These are phyloP conservation scores for Purshia tridentata DNA, from an alignment of 306 rosid genomes.

Conservation along the genomic window DNA sequence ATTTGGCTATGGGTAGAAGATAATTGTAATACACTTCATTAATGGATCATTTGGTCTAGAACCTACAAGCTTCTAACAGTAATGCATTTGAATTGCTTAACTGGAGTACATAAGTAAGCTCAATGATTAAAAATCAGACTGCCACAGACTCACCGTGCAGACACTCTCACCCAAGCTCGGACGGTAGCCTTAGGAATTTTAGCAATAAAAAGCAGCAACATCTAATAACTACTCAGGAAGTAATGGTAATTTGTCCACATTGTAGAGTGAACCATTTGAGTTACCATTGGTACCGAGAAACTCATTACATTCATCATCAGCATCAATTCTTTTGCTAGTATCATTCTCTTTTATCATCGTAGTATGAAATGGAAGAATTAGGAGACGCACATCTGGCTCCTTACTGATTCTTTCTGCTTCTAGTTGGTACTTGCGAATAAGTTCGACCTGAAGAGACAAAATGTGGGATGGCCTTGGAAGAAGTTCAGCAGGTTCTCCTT, in stretches of 20 bases:
- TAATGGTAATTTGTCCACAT: slow-evolving; percentile 61
- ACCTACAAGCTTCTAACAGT: too few relatives aligned
- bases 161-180: not conserved
- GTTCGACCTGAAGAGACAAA: slow-evolving; percentile 61
- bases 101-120: too few relatives aligned
- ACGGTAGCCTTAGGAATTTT: not conserved
- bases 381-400: slow-evolving; percentile 45
- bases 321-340: slow-evolving; percentile 21
- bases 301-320: slow-evolving; percentile 43
- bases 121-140: not conserved
- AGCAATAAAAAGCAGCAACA: slow-evolving; percentile 1
- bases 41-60: too few relatives aligned
- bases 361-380: slow-evolving; percentile 59
- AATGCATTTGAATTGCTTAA: too few relatives aligned
- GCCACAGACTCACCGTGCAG: not conserved
- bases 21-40: too few relatives aligned
- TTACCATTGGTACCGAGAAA: slow-evolving; percentile 41
- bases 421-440: slow-evolving; percentile 65
- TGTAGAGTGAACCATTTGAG: slow-evolving; percentile 44
- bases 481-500: slow-evolving; percentile 69
- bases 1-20: too few relatives aligned
- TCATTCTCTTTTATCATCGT: slow-evolving; percentile 29
- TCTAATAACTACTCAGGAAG: slow-evolving; percentile 53
- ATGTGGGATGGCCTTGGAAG: slow-evolving; percentile 69
- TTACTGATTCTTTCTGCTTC: slow-evolving; percentile 48